phyloP scores from a whole-genome alignment of 352 stramenopile genomes.

The Globisporangium spinosum region DNA sequence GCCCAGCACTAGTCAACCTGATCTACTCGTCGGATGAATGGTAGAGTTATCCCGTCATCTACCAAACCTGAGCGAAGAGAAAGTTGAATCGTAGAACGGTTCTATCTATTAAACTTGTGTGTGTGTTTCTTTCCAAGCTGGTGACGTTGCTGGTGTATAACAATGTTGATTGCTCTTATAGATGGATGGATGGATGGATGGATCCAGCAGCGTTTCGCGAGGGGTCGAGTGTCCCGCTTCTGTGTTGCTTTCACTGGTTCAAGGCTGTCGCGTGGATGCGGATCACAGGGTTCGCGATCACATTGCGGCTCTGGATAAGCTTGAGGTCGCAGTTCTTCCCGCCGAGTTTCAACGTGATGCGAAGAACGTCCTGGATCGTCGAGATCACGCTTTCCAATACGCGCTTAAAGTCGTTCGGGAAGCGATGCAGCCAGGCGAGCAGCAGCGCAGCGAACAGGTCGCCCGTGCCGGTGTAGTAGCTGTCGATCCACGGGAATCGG shows the following conservation, averaged over 20 bases:
- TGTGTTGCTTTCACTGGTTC: constrained; percentile 15
- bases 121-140: neutral
- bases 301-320: constrained; percentile 74
- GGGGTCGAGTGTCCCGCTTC: neutral
- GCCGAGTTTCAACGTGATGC: constrained; percentile 56
- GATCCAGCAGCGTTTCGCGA: neutral
- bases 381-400: constrained; percentile 74
- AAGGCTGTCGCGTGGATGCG: constrained; percentile 41
- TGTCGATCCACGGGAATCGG: constrained; percentile 72
- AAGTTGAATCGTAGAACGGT: constrained; percentile 6
- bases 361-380: constrained; percentile 79
- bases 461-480: constrained; percentile 82
- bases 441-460: constrained; percentile 82
- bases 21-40: too few species aligned
- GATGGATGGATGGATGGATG: neutral
- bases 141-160: neutral
- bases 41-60: neutral
- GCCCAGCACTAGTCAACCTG: constrained; percentile 14
- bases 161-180: neutral
- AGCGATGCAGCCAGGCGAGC: constrained; percentile 71
- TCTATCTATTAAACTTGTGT: constrained; percentile 34
- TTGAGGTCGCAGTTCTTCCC: constrained; percentile 77
- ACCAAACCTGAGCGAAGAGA: neutral
- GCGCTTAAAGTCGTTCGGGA: constrained; percentile 57
- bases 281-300: constrained; percentile 58